Percentiles rank a stretch among this genome's conserved stretches.
These are phyloP conservation scores for Gymnopilus dilepis DNA, from an alignment of 768 basidiomycete species.

Conservation along the genomic window DNA sequence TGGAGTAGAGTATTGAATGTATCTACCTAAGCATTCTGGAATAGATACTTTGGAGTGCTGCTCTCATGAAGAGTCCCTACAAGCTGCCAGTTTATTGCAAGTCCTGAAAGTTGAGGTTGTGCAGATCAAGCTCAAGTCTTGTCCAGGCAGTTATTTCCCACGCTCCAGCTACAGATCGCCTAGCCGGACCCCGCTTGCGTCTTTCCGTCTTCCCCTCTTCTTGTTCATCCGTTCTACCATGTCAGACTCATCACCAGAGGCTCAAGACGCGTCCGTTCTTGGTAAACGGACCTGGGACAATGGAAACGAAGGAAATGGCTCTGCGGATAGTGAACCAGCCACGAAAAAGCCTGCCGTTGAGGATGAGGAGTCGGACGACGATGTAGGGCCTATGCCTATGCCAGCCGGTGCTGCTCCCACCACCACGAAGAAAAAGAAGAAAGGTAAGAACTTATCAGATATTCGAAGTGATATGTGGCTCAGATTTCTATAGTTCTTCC, in stretches of 20 bases:
- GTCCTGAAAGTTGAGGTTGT: too few species aligned
- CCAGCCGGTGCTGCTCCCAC: conserved; percentile 53
- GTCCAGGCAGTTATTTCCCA: neutral
- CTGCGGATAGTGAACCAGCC: conserved; percentile 20
- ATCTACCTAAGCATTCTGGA: too few species aligned
- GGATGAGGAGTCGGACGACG: conserved; percentile 68
- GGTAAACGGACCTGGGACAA: conserved; percentile 66
- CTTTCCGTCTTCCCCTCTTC: neutral
- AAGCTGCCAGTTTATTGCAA: neutral
- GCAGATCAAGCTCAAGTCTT: too few species aligned
- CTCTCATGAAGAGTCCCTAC: too few species aligned
- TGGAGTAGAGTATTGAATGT: too few species aligned
- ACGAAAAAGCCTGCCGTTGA: conserved; percentile 37
- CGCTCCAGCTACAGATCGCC: neutral
- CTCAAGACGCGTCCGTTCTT: conserved; percentile 55
- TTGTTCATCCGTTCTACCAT: conserved; percentile 5
- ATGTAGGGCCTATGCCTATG: conserved; percentile 90
- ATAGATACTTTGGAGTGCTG: too few species aligned
- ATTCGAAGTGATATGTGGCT: too few species aligned
- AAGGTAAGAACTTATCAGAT: conserved; percentile 53
- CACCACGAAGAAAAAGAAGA: conserved; percentile 69
- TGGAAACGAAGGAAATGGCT: conserved; percentile 29
- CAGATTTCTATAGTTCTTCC: conserved; percentile 68
- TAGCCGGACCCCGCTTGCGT: neutral
- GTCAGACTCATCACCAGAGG: conserved; percentile 36